A percentile compares a stretch with the other conserved stretches of the same genome.
Conservation (phyloP, 352 stramenopile genomes). For the Pythium biforme region DNA sequence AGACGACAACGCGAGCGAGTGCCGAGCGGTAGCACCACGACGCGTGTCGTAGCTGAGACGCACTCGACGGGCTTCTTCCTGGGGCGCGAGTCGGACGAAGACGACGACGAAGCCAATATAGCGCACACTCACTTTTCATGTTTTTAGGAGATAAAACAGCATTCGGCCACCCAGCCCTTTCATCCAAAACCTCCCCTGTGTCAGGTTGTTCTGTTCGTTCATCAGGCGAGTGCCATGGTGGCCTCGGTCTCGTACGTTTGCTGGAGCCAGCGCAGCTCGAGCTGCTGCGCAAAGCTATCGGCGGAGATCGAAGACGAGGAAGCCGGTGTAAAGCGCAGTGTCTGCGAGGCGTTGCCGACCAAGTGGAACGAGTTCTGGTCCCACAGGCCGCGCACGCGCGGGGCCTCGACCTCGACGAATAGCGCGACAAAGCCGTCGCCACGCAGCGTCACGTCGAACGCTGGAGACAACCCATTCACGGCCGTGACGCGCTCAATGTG, state of each 20-base stretch:
- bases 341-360: constrained; percentile 51
- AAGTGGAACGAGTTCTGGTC: constrained; percentile 75
- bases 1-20: background rate
- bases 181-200: background rate
- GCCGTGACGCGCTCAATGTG: constrained; percentile 20
- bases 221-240: background rate
- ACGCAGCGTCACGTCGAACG: constrained; percentile 49
- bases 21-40: constrained; percentile 8
- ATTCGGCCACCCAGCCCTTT: background rate
- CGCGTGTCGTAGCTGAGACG: background rate
- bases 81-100: no score
- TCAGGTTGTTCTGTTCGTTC: background rate
- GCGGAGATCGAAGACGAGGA: constrained; percentile 18
- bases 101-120: background rate
- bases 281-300: constrained; percentile 34
- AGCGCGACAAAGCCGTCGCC: constrained; percentile 58
- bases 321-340: constrained; percentile 45
- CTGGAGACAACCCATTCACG: background rate
- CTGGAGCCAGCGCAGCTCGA: constrained; percentile 71
- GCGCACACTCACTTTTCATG: background rate
- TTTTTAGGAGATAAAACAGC: constrained; percentile 11
- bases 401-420: constrained; percentile 70
- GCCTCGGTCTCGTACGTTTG: constrained; percentile 44
- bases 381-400: constrained; percentile 56
- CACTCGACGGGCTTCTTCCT: no score